Evolutionary conservation across 352 stramenopile genomes (phyloP), one percentile per base, ranked within the genome.

Genomic region (Pythium pectinolyticum): DNA sequence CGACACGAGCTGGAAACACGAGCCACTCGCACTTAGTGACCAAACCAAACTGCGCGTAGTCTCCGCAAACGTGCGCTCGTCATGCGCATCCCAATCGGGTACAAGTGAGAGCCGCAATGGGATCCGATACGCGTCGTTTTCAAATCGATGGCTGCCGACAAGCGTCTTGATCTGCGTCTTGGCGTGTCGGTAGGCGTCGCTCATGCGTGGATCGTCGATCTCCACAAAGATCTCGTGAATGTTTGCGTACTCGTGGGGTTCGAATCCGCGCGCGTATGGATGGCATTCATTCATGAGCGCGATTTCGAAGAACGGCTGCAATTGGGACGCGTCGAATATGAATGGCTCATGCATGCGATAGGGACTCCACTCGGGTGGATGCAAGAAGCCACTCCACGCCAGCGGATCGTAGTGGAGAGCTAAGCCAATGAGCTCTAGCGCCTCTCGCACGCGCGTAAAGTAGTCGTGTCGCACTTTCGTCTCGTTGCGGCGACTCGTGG

Each of bases 351-450:
- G 1, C 2, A 54, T 27, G 10, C 37, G 19, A 0, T 8, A 20
- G 7, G 17, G 6, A 20, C 54, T 32, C 41, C 43, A 52, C 31
- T n/a, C 30, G 12, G 54, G 5, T 5, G 54, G 54, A 35, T 61
- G 54, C 17, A 61, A 24, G 11, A 53, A 52, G 1, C 17, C 11
- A 6, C 7, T 47, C 41, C 54, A 61, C 54, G 32, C 41, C 2
- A 28, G 28, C 1, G 12, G 20, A 20, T 52, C 54, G 19, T 63
- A 63, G n/a, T 63, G 57, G 19, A 63, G 57, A 34, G 40, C 46
- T 0, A 63, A 25, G 15, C 47, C 57, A 8, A 63, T 39, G 10
- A 63, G 46, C 35, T 63, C 47, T 0, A 63, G 34, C 5, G 47
- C 46, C 47, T 63, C 57, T 17, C 48, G 57, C 10, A 57, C 20